These are phyloP conservation scores for Talaromyces adpressus DNA, from an alignment of 495 filamentous ascomycete species.

Conservation along the genomic window DNA sequence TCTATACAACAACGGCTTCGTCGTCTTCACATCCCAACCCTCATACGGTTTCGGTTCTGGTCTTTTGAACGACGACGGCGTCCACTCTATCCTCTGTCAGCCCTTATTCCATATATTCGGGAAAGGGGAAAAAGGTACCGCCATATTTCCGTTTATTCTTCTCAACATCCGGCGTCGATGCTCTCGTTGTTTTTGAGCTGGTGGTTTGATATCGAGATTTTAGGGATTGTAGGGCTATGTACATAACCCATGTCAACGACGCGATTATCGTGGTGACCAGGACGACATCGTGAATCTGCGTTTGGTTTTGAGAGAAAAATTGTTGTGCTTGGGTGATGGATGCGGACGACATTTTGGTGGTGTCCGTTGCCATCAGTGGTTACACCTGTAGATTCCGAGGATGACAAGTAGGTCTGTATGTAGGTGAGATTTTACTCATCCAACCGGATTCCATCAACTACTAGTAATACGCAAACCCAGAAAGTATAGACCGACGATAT, in stretches of 20 bases:
- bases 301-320: background rate
- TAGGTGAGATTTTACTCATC: background rate
- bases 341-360: slow-evolving; percentile 5
- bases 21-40: slow-evolving; percentile 62
- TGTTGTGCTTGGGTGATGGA: background rate
- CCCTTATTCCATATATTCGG: background rate
- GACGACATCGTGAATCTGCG: background rate
- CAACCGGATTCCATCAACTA: background rate
- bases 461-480: background rate
- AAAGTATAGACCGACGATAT: background rate
- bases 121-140: slow-evolving; percentile 18
- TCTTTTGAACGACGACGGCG: slow-evolving; percentile 58
- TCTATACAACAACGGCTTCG: slow-evolving; percentile 76
- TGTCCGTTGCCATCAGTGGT: background rate
- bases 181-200: slow-evolving; percentile 8
- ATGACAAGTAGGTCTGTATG: background rate
- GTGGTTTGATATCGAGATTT: background rate
- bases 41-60: slow-evolving; percentile 61
- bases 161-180: slow-evolving; percentile 21
- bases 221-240: background rate
- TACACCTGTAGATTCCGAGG: background rate
- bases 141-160: slow-evolving; percentile 24
- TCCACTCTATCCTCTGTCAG: slow-evolving; percentile 49
- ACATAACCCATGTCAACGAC: background rate
- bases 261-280: background rate